Conservation (phyloP, 192 early-diverging fungal species). For the Chytriomyces hyalinus region DNA sequence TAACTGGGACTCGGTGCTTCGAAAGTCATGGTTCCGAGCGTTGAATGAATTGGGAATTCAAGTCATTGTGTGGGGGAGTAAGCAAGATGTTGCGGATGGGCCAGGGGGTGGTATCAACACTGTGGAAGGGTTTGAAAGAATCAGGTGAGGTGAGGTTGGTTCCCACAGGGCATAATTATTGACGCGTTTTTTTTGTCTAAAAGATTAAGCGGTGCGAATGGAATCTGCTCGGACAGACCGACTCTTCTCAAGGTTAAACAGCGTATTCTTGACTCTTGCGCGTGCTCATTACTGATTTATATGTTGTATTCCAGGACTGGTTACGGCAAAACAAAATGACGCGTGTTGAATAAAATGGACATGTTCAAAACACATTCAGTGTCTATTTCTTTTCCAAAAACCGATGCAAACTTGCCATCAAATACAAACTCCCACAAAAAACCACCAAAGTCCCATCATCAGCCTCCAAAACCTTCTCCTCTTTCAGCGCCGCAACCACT, state of each 20-base stretch:
- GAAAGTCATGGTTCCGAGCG: slow-evolving; percentile 33
- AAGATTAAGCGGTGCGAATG: too few species aligned
- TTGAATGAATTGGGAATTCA: slow-evolving; percentile 47
- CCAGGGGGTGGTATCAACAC: slow-evolving; percentile 55
- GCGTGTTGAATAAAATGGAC: too few species aligned
- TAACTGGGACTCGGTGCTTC: slow-evolving; percentile 41
- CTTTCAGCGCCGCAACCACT: slow-evolving; percentile 11
- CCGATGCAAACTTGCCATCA: slow-evolving; percentile 76
- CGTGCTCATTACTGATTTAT: too few species aligned
- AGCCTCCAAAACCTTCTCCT: background rate
- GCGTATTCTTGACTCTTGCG: too few species aligned
- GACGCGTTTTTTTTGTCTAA: too few species aligned
- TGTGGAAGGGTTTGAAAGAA: slow-evolving; percentile 41
- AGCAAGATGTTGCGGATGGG: background rate
- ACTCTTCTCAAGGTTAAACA: slow-evolving; percentile 32
- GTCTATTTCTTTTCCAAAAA: background rate
- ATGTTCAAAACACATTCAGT: too few species aligned
- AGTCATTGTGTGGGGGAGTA: slow-evolving; percentile 48
- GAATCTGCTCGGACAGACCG: slow-evolving; percentile 56
- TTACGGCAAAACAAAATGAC: too few species aligned
- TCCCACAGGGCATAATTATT: too few species aligned
- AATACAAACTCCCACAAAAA: slow-evolving; percentile 84
- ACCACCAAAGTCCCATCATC: slow-evolving; percentile 56
- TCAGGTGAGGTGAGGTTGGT: background rate
- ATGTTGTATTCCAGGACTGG: too few species aligned